phyloP scores from a whole-genome alignment of 139 green algal genomes.

The Chlamydomonas urium region DNA sequence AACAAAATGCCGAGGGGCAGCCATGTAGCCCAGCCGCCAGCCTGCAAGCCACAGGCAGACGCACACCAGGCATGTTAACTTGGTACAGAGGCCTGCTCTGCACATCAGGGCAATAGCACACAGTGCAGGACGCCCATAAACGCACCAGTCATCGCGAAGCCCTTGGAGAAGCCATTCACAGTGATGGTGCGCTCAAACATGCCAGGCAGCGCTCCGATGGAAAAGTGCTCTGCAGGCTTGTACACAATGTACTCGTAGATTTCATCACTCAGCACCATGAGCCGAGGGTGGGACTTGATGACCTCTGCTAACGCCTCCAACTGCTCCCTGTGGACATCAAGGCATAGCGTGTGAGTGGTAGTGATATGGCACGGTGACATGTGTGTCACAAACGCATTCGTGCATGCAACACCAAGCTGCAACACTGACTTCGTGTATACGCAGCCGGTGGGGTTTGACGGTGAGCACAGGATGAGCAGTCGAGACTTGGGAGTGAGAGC shows the following conservation, averaged over 20 bases:
- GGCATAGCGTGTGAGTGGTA: not conserved
- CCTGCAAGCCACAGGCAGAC: slow-evolving; percentile 29
- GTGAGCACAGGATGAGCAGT: slow-evolving; percentile 95
- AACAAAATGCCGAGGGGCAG: slow-evolving; percentile 81
- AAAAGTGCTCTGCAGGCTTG: slow-evolving; percentile 71
- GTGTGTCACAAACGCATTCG: not conserved
- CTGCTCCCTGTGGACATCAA: slow-evolving; percentile 41
- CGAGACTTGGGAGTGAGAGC: slow-evolving; percentile 75
- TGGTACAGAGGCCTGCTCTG: too few species aligned
- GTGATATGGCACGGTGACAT: not conserved
- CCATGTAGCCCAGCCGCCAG: slow-evolving; percentile 95
- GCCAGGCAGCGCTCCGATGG: slow-evolving; percentile 73
- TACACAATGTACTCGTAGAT: slow-evolving; percentile 97
- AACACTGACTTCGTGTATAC: slow-evolving; percentile 61
- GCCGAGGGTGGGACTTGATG: slow-evolving; percentile 77
- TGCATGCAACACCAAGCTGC: slow-evolving; percentile 1
- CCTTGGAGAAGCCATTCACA: slow-evolving; percentile 97
- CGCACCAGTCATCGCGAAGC: slow-evolving; percentile 43
- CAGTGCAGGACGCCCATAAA: too few species aligned
- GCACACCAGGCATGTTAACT: not conserved
- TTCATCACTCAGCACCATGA: slow-evolving; percentile 81
- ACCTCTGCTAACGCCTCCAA: slow-evolving; percentile 77
- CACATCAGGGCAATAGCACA: too few species aligned
- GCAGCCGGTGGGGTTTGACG: slow-evolving; percentile 91
- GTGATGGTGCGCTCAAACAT: slow-evolving; percentile 95